Percentiles rank a stretch among this genome's conserved stretches.
Conservation (phyloP, 2,329 filamentous ascomycete genomes). For the Pseudopyrenochaeta lycopersici region DNA sequence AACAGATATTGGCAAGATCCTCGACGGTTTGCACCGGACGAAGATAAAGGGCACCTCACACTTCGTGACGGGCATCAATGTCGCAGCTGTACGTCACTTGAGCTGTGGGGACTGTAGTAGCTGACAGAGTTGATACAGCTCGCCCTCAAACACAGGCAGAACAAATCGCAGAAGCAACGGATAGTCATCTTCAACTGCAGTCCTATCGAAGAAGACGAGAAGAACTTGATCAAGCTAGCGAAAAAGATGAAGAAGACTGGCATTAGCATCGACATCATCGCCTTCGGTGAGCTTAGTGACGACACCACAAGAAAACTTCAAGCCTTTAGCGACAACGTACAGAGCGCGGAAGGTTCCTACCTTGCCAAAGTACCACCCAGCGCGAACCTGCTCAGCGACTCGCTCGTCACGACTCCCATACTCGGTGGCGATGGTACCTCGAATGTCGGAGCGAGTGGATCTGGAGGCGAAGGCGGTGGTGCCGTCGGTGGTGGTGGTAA, state of each 20-base stretch:
- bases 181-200: conserved; percentile 98
- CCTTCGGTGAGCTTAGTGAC: conserved; percentile 92
- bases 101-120: conserved; percentile 76
- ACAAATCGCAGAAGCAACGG: conserved; percentile 94
- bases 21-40: conserved; percentile 80
- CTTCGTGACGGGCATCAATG: conserved; percentile 92
- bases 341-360: conserved; percentile 87
- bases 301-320: conserved; percentile 89
- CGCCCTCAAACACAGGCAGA: conserved; percentile 96
- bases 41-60: conserved; percentile 92
- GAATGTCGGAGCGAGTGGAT: conserved; percentile 62
- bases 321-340: conserved; percentile 92
- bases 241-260: conserved; percentile 99
- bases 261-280: conserved; percentile 91
- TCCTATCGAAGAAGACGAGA: conserved; percentile 87
- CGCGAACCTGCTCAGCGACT: conserved; percentile 90
- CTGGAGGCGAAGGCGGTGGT: conserved; percentile 63
- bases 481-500: conserved; percentile 62
- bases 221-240: conserved; percentile 85
- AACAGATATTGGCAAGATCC: conserved; percentile 93
- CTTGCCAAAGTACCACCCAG: conserved; percentile 90
- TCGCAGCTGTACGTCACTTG: conserved; percentile 79
- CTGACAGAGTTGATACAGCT: conserved; percentile 65
- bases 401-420: conserved; percentile 88
- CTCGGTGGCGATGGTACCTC: conserved; percentile 80